Base-by-base conservation (phyloP, 2,329 filamentous ascomycete genomes). In the Aspergillus sergii region DNA sequence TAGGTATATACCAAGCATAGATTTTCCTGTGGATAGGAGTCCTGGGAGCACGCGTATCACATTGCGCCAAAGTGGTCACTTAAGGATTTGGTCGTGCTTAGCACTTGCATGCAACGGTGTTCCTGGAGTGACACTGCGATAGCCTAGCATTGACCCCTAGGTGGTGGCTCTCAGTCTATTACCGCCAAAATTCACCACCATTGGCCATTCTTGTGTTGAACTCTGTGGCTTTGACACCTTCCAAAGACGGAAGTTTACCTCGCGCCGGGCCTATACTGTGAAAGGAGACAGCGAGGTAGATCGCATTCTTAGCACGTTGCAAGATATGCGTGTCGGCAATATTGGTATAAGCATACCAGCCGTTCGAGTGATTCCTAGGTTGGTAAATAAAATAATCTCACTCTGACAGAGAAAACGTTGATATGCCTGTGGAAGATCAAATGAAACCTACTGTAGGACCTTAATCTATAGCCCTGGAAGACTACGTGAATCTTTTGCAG, bases 341-440 rank as follows among this genome's bases (percentile, higher is more conserved):
- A 74, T 83, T 41, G 81, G 81, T 3, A 83, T 80, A 0, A 81
- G 81, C 12, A 78, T 81, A 11, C 80, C 80, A 16, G 78, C 75
- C 0, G 66, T 83, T 8, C 80, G 83, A 65, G 70, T 68, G 32
- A 34, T 83, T 1, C 81, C 80, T 10, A 65, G 77, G 14, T 63
- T 82, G 2, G 79, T 78, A 1, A 74, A 36, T 1, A 36, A 36
- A 36, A 16, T 36, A 16, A 7, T 7, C 46, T 19, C 6, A 19
- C 14, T 28, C 19, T 19, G 23, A 50, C 14, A 26, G 28, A 19
- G 12, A 12, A 19, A 14, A 14, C 12, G 46, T 11, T 12, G 9
- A 30, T 50, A 19, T 30, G 14, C 16, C 16, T 14, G 11, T 48
- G 11, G 45, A 48, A 48, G 45, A 26, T 14, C 1, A 48, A 19